Evolutionary conservation across 2,329 filamentous ascomycete species (phyloP), one percentile per base, ranked within the genome.

Genomic region (Didymella pinodella): DNA sequence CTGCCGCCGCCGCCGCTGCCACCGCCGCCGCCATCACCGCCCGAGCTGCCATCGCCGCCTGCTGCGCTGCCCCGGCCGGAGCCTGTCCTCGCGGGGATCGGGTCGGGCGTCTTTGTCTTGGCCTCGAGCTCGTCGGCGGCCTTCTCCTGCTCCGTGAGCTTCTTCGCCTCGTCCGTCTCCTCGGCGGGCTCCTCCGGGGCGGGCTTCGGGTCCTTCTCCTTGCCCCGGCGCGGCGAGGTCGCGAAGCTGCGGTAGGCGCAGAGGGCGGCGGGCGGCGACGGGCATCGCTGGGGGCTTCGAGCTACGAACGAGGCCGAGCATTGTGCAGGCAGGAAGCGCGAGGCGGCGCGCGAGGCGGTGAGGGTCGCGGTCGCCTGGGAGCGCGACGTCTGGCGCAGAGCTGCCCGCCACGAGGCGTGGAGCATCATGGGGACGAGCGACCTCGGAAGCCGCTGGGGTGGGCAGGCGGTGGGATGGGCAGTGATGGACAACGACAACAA

Each of bases 391-490:
- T 80, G 80, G 65, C 81, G 82, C 71, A 86, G 80, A 69, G 85
- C 86, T 77, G 81, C 80, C 80, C 87, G 85, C 87, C 87, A 90
- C 79, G 86, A 85, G 72, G 88, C 78, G 66, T 84, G 86, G 75
- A 87, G 82, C 87, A 89, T 90, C 58, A 41, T 61, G 64, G 62
- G 52, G 12, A 54, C 28, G 53, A 51, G 64, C 58, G 60, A 61
- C 36, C 36, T 40, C 57, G 64, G 57, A 55, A 38, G 50, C 25
- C 46, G 49, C 34, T 51, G 47, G 18, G 36, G 20, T 25, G 26
- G 31, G n/a, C 34, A 16, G 26, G 45, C 36, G 28, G 14, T 43
- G 12, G 41, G 45, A 44, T 20, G 28, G 12, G 44, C 14, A 20
- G n/a, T 26, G 25, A 29, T 11, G 31, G 26, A 20, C 18, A 18